Evolutionary conservation across 176 grass and related monocot species (phyloP), one percentile per base, ranked within the genome.

Genomic region (Dendrocalamus sinicus): DNA sequence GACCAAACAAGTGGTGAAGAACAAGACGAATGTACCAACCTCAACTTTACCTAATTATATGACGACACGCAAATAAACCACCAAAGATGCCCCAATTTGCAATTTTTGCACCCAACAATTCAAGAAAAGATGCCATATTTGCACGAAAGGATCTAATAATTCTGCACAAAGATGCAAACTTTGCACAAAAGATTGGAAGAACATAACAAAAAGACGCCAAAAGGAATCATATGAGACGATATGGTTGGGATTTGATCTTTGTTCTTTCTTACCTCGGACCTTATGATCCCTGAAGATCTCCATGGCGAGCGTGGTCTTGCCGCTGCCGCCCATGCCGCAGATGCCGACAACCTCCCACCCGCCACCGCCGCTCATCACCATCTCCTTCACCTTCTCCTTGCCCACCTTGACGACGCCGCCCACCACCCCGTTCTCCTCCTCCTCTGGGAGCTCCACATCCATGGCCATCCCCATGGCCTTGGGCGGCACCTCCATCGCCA

Each of bases 301-400:
- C 84, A 88, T 92, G 75, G 94, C 97, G 22, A 99, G 97, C 52
- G 97, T 99, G 43, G 97, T 99, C 90, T 99, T 99, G 40, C 97
- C 97, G 88, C 97, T 99, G 54, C 97, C 97, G 45, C 94, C 97
- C 70, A 99, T 96, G 66, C 97, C 97, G 28, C 86, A 96, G 79
- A 99, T 99, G 15, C 97, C 90, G 67, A 98, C 93, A 6, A 91
- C 94, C 53, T 88, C 79, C 76, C 91, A 89, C 19, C 88, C 80
- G 44, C 60, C 80, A 12, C 80, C 84, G 24, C 90, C 84, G 70
- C 89, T 87, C 97, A 94, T 91, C 6, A 99, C 77, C 97, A 96
- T 96, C 85, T 94, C 92, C 79, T 94, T 99, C 13, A 99, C 92
- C 75, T 67, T 91, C 76, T 96, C 92, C 66, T 94, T 96, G 12